These are phyloP conservation scores for Ustilago lituana DNA, from an alignment of 1,284 basidiomycete species.

Conservation along the genomic window DNA sequence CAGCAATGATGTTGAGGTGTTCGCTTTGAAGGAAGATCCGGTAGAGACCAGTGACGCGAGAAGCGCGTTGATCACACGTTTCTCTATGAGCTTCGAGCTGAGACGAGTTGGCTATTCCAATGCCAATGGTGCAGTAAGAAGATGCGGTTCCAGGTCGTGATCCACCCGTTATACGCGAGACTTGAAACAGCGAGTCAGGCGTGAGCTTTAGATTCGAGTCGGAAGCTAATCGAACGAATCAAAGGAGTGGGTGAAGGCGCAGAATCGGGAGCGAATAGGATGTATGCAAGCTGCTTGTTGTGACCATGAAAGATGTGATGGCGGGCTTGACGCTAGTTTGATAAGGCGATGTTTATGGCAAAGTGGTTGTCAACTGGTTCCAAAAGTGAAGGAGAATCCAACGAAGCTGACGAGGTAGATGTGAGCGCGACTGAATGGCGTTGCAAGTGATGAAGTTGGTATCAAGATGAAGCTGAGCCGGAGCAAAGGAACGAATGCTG, in stretches of 20 bases:
- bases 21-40: neutral
- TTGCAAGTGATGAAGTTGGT: neutral
- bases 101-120: too few relatives aligned
- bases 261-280: neutral
- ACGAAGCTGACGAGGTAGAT: neutral
- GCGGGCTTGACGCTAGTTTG: neutral
- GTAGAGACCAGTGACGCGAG: too few relatives aligned
- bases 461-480: conserved; percentile 4
- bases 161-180: too few relatives aligned
- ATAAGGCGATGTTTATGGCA: neutral
- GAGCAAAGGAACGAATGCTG: conserved; percentile 4
- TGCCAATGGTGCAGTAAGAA: too few relatives aligned
- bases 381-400: too few relatives aligned
- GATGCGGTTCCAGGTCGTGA: too few relatives aligned
- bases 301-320: neutral
- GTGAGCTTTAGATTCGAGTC: too few relatives aligned
- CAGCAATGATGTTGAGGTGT: neutral
- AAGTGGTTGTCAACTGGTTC: too few relatives aligned
- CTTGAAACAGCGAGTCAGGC: too few relatives aligned
- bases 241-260: neutral
- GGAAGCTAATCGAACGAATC: neutral
- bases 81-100: too few relatives aligned
- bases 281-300: neutral
- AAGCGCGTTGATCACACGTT: too few relatives aligned
- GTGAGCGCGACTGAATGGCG: neutral